Base-by-base conservation (phyloP, 2,329 filamentous ascomycete genomes). In the Ilyonectria robusta region DNA sequence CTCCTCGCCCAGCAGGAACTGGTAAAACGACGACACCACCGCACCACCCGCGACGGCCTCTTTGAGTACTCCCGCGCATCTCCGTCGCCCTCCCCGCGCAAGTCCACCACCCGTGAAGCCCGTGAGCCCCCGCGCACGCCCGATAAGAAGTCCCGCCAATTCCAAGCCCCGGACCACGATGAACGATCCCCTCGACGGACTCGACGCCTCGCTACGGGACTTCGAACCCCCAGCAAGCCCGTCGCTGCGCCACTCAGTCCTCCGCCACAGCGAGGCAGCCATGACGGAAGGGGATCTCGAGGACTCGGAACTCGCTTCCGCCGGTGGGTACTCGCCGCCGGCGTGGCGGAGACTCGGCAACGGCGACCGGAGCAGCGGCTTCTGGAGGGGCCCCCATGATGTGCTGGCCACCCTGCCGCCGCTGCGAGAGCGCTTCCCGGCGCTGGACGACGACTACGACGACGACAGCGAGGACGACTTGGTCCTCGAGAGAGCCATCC, bases 261-360 rank as follows among this genome's bases (percentile, higher is more conserved):
- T 72, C 57, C 78, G 46, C 17, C 56, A 72, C 73, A 81, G 78
- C 80, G 79, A 79, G 67, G 67, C 76, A 64, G 75, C 79, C 59
- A 76, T 73, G 68, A 80, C 80, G 70, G 77, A 80, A 67, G 74
- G 73, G 70, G 73, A 73, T 69, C 77, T 76, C 79, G 84, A 83
- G 81, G 85, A 81, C 47, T 82, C 80, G 80, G 85, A 83, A 72
- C 77, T 71, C 73, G 81, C 70, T 75, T 89, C 87, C 77, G 83
- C 71, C 75, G 86, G 86, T 84, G 87, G 87, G 69, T 90, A 87
- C 82, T 88, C 85, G 75, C 88, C 88, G 63, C 88, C 88, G 70
- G 88, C 88, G 54, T 90, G 88, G 88, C 84, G 86, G 76, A 86
- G 87, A 71, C 86, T 89, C 79, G 85, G 83, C 82, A 89, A 88